Conservation (phyloP, 371 early-diverging fungal genomes). For the Dichotomocladium elegans region DNA sequence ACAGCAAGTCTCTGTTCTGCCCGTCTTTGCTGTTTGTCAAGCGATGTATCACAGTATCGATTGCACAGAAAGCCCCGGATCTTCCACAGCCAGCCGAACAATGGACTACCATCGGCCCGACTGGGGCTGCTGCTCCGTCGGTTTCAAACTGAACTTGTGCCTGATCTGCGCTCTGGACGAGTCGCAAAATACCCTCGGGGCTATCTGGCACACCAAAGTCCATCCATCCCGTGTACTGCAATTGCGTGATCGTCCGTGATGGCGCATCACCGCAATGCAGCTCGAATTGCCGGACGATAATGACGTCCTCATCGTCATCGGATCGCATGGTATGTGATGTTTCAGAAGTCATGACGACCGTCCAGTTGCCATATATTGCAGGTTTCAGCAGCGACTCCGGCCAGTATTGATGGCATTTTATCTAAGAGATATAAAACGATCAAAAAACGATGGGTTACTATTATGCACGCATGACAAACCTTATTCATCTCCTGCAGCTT, state of each 20-base stretch:
- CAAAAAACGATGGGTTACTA: no score
- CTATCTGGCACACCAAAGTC: constrained; percentile 80
- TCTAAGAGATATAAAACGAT: constrained; percentile 22
- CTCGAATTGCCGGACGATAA: constrained; percentile 15
- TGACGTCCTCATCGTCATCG: constrained; percentile 27
- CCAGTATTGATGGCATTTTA: constrained; percentile 81
- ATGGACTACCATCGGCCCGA: constrained; percentile 86
- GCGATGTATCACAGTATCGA: constrained; percentile 58
- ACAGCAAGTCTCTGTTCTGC: constrained; percentile 40
- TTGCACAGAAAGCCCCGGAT: constrained; percentile 91
- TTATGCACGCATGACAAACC: no score
- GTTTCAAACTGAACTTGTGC: constrained; percentile 28
- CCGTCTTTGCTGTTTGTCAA: background rate
- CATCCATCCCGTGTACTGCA: constrained; percentile 90
- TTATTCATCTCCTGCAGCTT: constrained; percentile 73
- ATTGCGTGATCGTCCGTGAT: constrained; percentile 55
- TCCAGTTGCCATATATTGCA: constrained; percentile 33
- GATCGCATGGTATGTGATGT: constrained; percentile 5
- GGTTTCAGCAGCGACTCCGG: constrained; percentile 40
- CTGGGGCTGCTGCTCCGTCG: background rate
- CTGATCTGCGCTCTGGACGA: constrained; percentile 58
- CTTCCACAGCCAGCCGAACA: constrained; percentile 97
- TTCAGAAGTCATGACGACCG: constrained; percentile 30
- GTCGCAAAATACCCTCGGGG: constrained; percentile 53
- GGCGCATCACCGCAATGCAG: constrained; percentile 2